phyloP scores from a whole-genome alignment of 2,329 filamentous ascomycete species.

The Cordyceps javanica region DNA sequence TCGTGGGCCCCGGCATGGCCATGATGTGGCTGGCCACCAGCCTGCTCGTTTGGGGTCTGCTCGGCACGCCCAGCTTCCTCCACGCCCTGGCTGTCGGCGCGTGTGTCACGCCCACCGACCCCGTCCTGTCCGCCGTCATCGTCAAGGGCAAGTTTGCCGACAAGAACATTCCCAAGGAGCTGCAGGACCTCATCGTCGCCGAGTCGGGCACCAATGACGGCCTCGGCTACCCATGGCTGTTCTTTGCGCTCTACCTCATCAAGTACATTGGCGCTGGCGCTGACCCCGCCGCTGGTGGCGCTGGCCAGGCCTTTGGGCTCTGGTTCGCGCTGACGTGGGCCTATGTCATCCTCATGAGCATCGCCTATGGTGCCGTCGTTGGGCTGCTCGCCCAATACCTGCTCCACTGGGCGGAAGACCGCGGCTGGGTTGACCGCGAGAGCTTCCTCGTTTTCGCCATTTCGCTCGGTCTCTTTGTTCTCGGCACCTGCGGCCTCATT shows the following conservation, averaged over 20 bases:
- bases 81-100: conserved; percentile 76
- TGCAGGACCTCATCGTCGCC: conserved; percentile 74
- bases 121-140: conserved; percentile 80
- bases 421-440: conserved; percentile 76
- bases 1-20: conserved; percentile 80
- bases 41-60: conserved; percentile 68
- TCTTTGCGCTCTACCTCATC: conserved; percentile 76
- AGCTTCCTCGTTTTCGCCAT: conserved; percentile 85
- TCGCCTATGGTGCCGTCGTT: conserved; percentile 69
- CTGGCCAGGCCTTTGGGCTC: conserved; percentile 59
- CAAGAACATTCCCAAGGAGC: conserved; percentile 73
- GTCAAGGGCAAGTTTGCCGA: conserved; percentile 93
- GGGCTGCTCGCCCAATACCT: conserved; percentile 79
- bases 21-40: conserved; percentile 83
- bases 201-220: conserved; percentile 90
- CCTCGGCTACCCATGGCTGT: conserved; percentile 81
- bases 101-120: conserved; percentile 89
- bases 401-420: conserved; percentile 77
- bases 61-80: conserved; percentile 65
- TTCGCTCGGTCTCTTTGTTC: conserved; percentile 76
- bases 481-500: conserved; percentile 80
- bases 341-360: conserved; percentile 73
- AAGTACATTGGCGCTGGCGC: conserved; percentile 62
- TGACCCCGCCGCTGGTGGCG: conserved; percentile 46
- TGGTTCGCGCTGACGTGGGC: conserved; percentile 86